Evolutionary conservation across 192 early-diverging fungal genomes (phyloP).

Genomic region (Borealophlyctis nickersoniae): DNA sequence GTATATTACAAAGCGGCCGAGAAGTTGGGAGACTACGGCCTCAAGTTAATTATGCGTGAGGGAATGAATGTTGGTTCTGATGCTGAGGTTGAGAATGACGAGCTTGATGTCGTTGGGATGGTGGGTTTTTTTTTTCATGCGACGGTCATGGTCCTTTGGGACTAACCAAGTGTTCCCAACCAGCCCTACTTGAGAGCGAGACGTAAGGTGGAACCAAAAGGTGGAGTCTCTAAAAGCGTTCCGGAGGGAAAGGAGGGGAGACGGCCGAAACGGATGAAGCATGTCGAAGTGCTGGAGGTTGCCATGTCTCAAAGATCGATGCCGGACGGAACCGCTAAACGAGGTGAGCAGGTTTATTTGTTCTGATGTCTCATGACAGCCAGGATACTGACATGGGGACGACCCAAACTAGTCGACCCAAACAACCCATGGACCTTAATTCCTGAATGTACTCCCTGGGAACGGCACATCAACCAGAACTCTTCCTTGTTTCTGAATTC

Average conservation of each 20-base stretch:
- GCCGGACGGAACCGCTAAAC: constrained; percentile 19
- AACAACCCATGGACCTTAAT: background rate
- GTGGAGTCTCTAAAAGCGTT: background rate
- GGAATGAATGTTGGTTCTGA: constrained; percentile 27
- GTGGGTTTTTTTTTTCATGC: background rate
- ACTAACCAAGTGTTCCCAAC: too few relatives aligned
- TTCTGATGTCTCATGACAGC: too few relatives aligned
- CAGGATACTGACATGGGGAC: too few relatives aligned
- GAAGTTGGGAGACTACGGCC: constrained; percentile 68
- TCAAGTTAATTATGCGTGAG: constrained; percentile 69
- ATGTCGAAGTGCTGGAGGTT: constrained; percentile 23
- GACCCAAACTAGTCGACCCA: too few relatives aligned
- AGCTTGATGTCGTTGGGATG: constrained; percentile 1
- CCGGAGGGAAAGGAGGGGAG: background rate
- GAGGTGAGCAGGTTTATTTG: too few relatives aligned
- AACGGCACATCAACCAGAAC: constrained; percentile 36
- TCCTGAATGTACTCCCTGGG: constrained; percentile 19
- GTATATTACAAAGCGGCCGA: constrained; percentile 79
- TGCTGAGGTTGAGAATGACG: constrained; percentile 18
- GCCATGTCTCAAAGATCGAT: constrained; percentile 9
- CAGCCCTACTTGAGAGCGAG: background rate
- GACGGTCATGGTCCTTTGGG: too few relatives aligned
- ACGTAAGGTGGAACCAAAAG: constrained; percentile 5
- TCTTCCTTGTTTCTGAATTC: constrained; percentile 5
- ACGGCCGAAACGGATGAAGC: constrained; percentile 23